These are phyloP conservation scores for Xylaria venustula DNA, from an alignment of 495 filamentous ascomycete genomes.

Conservation along the genomic window DNA sequence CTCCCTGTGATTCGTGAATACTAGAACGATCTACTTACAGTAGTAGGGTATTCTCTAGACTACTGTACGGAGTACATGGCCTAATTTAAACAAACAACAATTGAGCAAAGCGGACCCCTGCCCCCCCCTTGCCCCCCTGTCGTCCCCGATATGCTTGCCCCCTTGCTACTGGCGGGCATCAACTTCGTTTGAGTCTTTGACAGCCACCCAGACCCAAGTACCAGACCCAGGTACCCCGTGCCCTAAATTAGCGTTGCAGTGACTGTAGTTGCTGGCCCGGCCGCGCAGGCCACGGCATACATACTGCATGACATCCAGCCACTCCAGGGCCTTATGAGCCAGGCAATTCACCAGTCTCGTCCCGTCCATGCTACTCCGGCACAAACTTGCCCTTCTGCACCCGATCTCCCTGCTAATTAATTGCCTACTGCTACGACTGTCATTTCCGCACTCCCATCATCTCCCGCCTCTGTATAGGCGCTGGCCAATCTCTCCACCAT, in stretches of 20 bases:
- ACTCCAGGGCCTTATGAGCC: slow-evolving; percentile 16
- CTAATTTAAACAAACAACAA: no score
- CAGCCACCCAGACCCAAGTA: slow-evolving; percentile 9
- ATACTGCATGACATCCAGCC: slow-evolving; percentile 17
- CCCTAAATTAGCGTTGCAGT: slow-evolving; percentile 14
- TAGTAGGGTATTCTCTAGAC: no score
- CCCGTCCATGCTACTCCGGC: slow-evolving; percentile 30
- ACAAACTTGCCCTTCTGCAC: slow-evolving; percentile 23
- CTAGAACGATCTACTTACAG: no score
- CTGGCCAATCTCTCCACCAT: slow-evolving; percentile 21
- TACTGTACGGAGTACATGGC: no score
- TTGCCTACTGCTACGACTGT: slow-evolving; percentile 14
- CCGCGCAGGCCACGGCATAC: slow-evolving; percentile 8
- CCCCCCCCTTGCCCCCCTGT: slow-evolving; percentile 4
- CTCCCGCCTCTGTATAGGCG: slow-evolving; percentile 24
- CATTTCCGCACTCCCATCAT: slow-evolving; percentile 25
- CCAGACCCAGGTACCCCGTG: slow-evolving; percentile 17
- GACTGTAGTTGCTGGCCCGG: neutral
- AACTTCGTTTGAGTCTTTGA: slow-evolving; percentile 11
- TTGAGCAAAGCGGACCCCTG: slow-evolving; percentile 2
- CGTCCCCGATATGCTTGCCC: neutral
- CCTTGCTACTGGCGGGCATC: neutral
- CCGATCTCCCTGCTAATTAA: no score
- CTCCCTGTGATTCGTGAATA: no score
- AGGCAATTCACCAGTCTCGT: slow-evolving; percentile 25